phyloP scores from a whole-genome alignment of 2,329 filamentous ascomycete species.

The Botrytis galanthina region DNA sequence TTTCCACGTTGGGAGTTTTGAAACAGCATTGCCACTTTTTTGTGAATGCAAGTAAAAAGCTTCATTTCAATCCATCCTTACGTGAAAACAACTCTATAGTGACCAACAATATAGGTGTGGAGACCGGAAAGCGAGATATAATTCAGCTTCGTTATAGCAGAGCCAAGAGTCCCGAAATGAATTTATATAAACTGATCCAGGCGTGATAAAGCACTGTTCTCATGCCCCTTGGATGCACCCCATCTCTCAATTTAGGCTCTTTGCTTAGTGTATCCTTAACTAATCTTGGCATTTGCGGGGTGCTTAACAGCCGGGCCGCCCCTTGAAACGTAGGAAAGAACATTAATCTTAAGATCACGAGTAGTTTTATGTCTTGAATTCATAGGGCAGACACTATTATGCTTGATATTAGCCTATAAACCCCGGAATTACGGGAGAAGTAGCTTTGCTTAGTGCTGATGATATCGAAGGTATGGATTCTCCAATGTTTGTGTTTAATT shows the following conservation, averaged over 20 bases:
- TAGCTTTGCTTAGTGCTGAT: not conserved
- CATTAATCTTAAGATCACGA: not conserved
- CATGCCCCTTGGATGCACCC: not conserved
- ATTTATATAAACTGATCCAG: not conserved
- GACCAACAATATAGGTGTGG: too few species aligned
- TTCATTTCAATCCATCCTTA: not conserved
- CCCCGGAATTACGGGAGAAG: not conserved
- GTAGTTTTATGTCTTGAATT: not conserved
- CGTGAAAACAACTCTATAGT: not conserved
- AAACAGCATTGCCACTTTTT: not conserved
- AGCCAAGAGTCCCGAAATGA: not conserved
- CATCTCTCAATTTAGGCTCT: constrained; percentile 9
- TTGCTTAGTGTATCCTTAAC: not conserved
- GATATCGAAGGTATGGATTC: not conserved
- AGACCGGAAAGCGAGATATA: not conserved
- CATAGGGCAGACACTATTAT: not conserved
- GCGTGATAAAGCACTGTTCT: not conserved
- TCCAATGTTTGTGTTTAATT: not conserved
- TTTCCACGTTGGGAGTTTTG: not conserved
- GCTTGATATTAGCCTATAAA: not conserved
- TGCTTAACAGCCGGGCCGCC: not conserved
- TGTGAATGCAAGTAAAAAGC: not conserved
- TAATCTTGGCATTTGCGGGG: constrained; percentile 10
- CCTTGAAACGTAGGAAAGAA: not conserved
- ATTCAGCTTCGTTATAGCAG: not conserved